Percentiles rank a stretch among this genome's conserved stretches.
Evolutionary conservation across 331 rosid genomes (phyloP).

Genomic region (Prunus yedoensis): DNA sequence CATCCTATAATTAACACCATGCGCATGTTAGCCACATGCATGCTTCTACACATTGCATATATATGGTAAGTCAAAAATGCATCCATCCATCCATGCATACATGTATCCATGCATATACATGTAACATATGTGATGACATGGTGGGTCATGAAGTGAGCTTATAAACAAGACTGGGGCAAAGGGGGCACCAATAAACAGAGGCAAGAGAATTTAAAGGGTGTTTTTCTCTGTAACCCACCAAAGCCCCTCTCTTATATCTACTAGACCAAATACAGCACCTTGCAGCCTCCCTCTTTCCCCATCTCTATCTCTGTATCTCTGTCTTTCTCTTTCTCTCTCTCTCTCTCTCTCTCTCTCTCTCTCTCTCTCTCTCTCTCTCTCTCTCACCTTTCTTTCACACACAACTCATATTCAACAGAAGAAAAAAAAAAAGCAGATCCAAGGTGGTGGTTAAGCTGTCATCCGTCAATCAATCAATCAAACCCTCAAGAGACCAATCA

Average conservation of each 20-base stretch:
- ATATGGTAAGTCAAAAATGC: slow-evolving; percentile 2
- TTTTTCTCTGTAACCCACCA: slow-evolving; percentile 7
- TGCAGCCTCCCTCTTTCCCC: slow-evolving; percentile 31
- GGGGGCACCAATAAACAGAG: slow-evolving; percentile 23
- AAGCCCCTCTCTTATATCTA: slow-evolving; percentile 34
- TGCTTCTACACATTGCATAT: background rate
- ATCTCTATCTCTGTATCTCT: slow-evolving; percentile 30
- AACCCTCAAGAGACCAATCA: slow-evolving; percentile 44
- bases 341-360: slow-evolving; percentile 18
- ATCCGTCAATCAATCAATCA: slow-evolving; percentile 75
- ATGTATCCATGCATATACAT: background rate
- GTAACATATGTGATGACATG: slow-evolving; percentile 2
- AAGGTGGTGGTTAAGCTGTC: slow-evolving; percentile 98
- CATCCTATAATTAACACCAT: slow-evolving; percentile 17
- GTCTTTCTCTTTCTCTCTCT: slow-evolving; percentile 26
- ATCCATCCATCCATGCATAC: background rate
- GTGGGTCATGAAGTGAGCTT: background rate
- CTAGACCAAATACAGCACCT: slow-evolving; percentile 42
- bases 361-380: slow-evolving; percentile 30
- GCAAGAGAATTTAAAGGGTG: slow-evolving; percentile 14
- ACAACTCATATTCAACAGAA: slow-evolving; percentile 49
- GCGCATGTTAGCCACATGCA: slow-evolving; percentile 22
- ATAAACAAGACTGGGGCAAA: background rate
- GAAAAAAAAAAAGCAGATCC: slow-evolving; percentile 73
- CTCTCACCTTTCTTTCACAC: slow-evolving; percentile 60